Conservation (phyloP, 192 early-diverging fungal genomes). For the Podila horticola region DNA sequence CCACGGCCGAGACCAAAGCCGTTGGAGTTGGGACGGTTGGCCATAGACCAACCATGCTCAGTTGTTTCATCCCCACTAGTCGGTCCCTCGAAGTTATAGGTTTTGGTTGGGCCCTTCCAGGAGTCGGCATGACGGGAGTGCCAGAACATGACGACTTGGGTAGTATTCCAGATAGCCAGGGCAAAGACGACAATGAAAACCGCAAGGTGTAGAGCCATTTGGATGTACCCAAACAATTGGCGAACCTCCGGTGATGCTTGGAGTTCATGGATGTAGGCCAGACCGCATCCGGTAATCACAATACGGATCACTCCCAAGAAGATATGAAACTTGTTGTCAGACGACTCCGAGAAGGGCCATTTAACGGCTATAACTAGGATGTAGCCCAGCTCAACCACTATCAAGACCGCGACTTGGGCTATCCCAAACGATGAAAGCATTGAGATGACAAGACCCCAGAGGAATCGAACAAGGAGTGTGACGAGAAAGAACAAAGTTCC, state of each 20-base stretch:
- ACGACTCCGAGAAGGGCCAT: conserved; percentile 50
- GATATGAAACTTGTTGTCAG: conserved; percentile 51
- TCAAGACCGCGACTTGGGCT: conserved; percentile 53
- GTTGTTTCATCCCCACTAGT: not conserved
- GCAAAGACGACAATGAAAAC: conserved; percentile 55
- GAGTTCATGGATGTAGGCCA: conserved; percentile 50
- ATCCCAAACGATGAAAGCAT: conserved; percentile 55
- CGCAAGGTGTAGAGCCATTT: conserved; percentile 54
- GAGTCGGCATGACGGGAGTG: conserved; percentile 12
- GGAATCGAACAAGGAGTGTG: conserved; percentile 38
- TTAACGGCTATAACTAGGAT: conserved; percentile 51
- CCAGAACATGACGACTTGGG: conserved; percentile 46
- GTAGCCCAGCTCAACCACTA: conserved; percentile 50
- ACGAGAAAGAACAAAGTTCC: conserved; percentile 51
- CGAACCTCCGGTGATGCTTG: conserved; percentile 18
- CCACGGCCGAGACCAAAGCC: no score
- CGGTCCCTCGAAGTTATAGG: conserved; percentile 15
- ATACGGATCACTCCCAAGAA: conserved; percentile 43
- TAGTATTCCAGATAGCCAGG: conserved; percentile 39
- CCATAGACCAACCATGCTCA: conserved; percentile 13
- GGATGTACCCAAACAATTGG: conserved; percentile 56
- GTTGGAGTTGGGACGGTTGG: conserved; percentile 14
- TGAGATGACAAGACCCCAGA: conserved; percentile 50
- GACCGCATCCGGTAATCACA: conserved; percentile 46
- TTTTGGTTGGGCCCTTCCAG: conserved; percentile 32